phyloP scores from a whole-genome alignment of 2,329 filamentous ascomycete genomes.

The Xylaria arbuscula region DNA sequence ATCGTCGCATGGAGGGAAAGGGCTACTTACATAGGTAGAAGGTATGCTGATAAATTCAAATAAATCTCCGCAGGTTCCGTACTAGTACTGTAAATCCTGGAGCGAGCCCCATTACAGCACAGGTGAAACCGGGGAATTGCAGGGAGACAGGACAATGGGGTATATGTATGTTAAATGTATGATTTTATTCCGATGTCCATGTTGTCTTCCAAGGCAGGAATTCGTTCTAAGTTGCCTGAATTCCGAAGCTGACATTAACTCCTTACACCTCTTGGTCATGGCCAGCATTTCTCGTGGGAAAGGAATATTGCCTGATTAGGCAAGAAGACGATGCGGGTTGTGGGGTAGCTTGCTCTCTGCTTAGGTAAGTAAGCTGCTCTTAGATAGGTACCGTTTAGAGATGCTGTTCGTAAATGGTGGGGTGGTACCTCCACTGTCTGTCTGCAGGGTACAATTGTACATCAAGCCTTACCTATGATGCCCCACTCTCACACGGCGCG shows the following conservation, averaged over 20 bases:
- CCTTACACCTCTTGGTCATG: not conserved
- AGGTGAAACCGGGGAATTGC: not conserved
- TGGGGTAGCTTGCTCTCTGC: not conserved
- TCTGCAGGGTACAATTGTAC: not conserved
- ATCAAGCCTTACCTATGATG: not conserved
- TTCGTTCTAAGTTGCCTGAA: not conserved
- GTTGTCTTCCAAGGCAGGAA: not conserved
- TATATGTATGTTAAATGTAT: not conserved
- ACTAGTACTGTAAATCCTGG: not conserved
- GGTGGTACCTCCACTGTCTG: not conserved
- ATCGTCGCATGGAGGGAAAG: no score
- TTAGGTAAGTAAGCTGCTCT: not conserved
- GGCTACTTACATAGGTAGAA: no score
- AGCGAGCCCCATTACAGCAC: not conserved
- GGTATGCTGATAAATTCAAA: no score
- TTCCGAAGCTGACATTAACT: constrained; percentile 5
- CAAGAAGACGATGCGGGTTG: not conserved
- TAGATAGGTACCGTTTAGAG: not conserved
- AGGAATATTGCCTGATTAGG: constrained; percentile 32
- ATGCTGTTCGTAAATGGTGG: not conserved
- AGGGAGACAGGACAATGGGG: not conserved
- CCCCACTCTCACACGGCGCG: not conserved
- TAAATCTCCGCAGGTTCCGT: no score
- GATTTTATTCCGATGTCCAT: constrained; percentile 20
- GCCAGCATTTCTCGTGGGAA: not conserved